Evolutionary conservation across 768 basidiomycete genomes (phyloP).

Genomic region (Phaeotremella skinneri): DNA sequence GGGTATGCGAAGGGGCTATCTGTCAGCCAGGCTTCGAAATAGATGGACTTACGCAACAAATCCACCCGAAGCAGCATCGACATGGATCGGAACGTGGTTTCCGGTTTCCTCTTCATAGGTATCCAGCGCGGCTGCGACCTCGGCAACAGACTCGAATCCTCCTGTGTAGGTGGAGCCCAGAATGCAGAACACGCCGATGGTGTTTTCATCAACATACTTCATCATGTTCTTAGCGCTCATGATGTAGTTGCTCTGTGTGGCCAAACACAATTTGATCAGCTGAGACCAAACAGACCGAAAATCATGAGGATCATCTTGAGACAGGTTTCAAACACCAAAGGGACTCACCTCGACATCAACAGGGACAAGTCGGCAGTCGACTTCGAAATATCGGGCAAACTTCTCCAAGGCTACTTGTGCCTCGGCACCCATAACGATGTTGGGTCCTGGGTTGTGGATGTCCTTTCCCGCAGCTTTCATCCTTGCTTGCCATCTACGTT

Average conservation of each 20-base stretch:
- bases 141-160: constrained; percentile 76
- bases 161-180: constrained; percentile 58
- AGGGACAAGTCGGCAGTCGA: constrained; percentile 65
- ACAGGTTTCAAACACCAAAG: background rate
- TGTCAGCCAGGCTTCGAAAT: background rate
- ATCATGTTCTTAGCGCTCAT: constrained; percentile 69
- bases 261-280: constrained; percentile 1
- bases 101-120: constrained; percentile 57
- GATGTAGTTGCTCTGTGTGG: constrained; percentile 67
- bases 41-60: constrained; percentile 62
- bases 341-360: constrained; percentile 58
- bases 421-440: constrained; percentile 57
- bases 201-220: constrained; percentile 67
- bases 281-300: too few species aligned
- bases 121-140: constrained; percentile 68
- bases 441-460: constrained; percentile 65
- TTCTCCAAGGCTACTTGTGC: constrained; percentile 71
- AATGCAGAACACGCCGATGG: constrained; percentile 60
- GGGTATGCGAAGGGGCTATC: constrained; percentile 55
- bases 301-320: too few species aligned
- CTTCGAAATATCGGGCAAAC: constrained; percentile 66
- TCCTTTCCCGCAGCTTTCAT: constrained; percentile 66
- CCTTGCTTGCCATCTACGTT: constrained; percentile 65
- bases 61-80: constrained; percentile 62
- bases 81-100: constrained; percentile 59